Conservation (phyloP, 768 basidiomycete genomes). For the Rhodotorula graminis region DNA sequence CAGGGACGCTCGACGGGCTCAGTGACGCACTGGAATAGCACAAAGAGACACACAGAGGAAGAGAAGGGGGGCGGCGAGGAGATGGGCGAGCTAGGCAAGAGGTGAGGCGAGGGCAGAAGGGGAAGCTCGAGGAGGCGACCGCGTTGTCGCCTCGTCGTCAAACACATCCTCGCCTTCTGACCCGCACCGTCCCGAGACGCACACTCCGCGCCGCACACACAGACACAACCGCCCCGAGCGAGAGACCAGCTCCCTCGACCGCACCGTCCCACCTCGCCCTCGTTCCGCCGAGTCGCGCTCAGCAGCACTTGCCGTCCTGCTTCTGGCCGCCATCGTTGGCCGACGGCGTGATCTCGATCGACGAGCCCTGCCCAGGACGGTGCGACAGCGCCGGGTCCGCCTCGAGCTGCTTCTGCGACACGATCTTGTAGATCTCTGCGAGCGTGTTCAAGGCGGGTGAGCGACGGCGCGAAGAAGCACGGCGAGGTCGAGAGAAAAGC, state of each 20-base stretch:
- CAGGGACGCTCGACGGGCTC: too few species aligned
- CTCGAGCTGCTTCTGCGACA: conserved; percentile 91
- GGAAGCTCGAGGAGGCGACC: neutral
- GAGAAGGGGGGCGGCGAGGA: too few species aligned
- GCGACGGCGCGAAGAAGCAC: neutral
- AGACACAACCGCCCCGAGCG: neutral
- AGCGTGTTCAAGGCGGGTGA: too few species aligned
- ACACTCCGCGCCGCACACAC: neutral
- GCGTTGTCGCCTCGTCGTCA: too few species aligned
- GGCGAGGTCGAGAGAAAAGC: neutral
- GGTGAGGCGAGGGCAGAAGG: too few species aligned
- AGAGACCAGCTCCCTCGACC: conserved; percentile 7
- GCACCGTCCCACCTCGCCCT: too few species aligned
- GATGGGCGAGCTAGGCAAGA: too few species aligned
- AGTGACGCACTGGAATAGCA: neutral
- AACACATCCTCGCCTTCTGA: neutral
- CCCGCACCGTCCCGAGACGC: neutral
- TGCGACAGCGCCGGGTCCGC: conserved; percentile 67
- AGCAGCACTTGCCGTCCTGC: conserved; percentile 49
- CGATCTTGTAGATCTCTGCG: conserved; percentile 93
- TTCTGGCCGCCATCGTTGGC: conserved; percentile 50
- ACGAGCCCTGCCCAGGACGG: conserved; percentile 62
- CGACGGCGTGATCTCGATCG: conserved; percentile 76
- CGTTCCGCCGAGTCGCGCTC: neutral
- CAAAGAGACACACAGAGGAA: neutral